Conservation (phyloP, 164 flowering plant species). For the Taxillus chinensis region DNA sequence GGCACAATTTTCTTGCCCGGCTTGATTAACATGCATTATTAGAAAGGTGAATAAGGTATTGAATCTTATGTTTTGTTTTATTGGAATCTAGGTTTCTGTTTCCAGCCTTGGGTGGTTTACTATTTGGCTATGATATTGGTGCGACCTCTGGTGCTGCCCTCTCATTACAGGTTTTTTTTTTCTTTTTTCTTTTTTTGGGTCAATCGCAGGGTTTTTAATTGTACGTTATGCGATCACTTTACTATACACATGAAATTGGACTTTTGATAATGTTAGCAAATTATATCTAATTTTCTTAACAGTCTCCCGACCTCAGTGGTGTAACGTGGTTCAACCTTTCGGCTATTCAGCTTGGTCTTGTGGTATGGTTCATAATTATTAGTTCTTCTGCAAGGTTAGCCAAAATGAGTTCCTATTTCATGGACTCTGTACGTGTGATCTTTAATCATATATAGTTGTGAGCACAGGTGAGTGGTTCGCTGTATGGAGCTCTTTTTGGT, state of each 20-base stretch:
- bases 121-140: slow-evolving; percentile 98
- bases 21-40: not conserved
- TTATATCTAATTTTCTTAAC: not conserved
- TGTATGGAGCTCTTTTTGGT: slow-evolving; percentile 94
- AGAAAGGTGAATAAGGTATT: not conserved
- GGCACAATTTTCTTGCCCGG: not conserved
- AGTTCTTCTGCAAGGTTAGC: not conserved
- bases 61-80: not conserved
- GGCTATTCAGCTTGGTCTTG: slow-evolving; percentile 87
- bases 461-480: slow-evolving; percentile 84
- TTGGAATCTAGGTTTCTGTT: slow-evolving; percentile 56
- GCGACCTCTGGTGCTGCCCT: slow-evolving; percentile 96
- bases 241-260: not conserved
- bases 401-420: not conserved
- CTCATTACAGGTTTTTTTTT: slow-evolving; percentile 70
- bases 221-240: not conserved
- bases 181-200: not conserved
- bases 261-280: no score
- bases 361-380: slow-evolving; percentile 39
- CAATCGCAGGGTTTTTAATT: not conserved
- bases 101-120: slow-evolving; percentile 93
- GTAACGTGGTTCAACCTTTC: slow-evolving; percentile 82
- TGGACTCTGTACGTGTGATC: not conserved
- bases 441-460: slow-evolving; percentile 1
- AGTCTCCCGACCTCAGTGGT: slow-evolving; percentile 95